These are phyloP conservation scores for Monoraphidium neglectum DNA, from an alignment of 139 green algal species.

Conservation along the genomic window DNA sequence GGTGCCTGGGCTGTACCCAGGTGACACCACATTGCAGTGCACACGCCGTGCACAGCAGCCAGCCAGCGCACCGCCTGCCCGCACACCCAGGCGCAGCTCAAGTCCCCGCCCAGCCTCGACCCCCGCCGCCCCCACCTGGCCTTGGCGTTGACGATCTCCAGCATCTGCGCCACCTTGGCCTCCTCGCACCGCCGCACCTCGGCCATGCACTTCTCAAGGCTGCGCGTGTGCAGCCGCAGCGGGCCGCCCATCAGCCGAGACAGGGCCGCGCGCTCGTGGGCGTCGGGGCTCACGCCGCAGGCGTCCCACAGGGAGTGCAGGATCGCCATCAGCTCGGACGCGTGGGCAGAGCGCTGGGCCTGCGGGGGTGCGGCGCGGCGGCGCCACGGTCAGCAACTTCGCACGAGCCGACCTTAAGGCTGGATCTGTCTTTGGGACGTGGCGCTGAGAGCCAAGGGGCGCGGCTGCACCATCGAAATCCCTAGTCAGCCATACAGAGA, in stretches of 20 bases:
- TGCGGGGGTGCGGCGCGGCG: conserved; percentile 13
- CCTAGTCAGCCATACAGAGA: too few species aligned
- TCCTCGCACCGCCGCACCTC: conserved; percentile 60
- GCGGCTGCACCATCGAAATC: too few species aligned
- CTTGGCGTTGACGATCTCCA: conserved; percentile 49
- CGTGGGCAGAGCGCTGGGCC: conserved; percentile 35
- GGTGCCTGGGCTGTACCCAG: too few species aligned
- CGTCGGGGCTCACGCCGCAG: conserved; percentile 24
- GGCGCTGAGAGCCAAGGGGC: too few species aligned
- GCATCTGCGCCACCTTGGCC: conserved; percentile 47
- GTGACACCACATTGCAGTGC: too few species aligned
- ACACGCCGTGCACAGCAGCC: too few species aligned
- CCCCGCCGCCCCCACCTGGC: not conserved
- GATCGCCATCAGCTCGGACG: conserved; percentile 35
- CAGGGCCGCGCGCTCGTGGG: conserved; percentile 31
- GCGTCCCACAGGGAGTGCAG: conserved; percentile 47
- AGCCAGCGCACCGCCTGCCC: too few species aligned
- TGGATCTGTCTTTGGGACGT: too few species aligned
- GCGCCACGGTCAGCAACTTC: too few species aligned
- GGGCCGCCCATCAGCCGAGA: conserved; percentile 20
- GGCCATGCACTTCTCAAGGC: conserved; percentile 46
- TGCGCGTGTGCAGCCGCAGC: conserved; percentile 38
- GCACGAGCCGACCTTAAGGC: too few species aligned
- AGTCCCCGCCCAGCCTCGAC: too few species aligned
- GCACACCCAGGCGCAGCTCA: too few species aligned